Evolutionary conservation across 1,284 basidiomycete genomes (phyloP).

Genomic region (Amylostereum chailletii): DNA sequence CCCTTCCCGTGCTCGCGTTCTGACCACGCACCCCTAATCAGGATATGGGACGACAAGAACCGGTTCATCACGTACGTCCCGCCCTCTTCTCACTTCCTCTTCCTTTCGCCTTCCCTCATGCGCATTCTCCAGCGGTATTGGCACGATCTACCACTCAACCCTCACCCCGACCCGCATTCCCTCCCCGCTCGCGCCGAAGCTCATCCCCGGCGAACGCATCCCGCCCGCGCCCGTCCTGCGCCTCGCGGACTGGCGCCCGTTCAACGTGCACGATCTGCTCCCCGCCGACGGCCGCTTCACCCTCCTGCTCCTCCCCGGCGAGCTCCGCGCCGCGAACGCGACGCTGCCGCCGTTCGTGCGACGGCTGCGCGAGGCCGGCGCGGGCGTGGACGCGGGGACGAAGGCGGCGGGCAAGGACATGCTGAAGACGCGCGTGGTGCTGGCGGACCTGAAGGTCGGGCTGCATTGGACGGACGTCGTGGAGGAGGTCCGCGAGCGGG

Average conservation of each 20-base stretch:
- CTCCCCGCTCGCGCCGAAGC: neutral
- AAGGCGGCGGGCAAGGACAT: neutral
- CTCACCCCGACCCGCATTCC: neutral
- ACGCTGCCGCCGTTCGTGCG: no score
- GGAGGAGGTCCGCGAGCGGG: neutral
- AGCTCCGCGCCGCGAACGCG: neutral
- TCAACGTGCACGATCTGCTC: neutral
- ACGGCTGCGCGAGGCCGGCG: no score
- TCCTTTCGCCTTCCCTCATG: neutral
- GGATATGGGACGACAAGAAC: constrained; percentile 1
- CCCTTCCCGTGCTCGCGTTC: neutral
- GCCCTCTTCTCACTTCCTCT: neutral
- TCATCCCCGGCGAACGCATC: neutral
- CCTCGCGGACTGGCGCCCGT: constrained; percentile 1
- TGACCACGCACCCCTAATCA: neutral
- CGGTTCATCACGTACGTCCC: neutral
- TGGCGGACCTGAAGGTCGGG: neutral
- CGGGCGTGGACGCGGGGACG: no score
- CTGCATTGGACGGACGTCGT: neutral
- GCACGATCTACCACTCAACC: neutral
- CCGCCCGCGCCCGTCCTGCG: neutral
- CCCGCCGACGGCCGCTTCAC: neutral
- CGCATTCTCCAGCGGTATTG: neutral
- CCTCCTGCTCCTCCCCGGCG: neutral
- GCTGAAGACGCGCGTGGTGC: neutral